Base-by-base conservation (phyloP, 2,329 filamentous ascomycete species). In the Aspergillus neoniger region DNA sequence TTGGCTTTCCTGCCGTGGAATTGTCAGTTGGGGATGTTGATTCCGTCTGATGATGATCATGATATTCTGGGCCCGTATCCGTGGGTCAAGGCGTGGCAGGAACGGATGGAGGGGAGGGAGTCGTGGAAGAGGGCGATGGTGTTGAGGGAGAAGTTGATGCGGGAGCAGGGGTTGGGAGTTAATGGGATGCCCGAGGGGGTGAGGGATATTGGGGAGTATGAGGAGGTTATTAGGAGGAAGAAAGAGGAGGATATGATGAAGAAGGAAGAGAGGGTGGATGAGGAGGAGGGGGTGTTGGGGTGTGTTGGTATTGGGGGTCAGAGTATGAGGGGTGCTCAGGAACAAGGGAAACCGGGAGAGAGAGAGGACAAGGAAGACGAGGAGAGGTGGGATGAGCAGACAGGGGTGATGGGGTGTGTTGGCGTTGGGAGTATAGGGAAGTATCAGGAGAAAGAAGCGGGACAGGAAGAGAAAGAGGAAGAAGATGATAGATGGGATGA, bases 1-100 rank as follows among this genome's bases (percentile, higher is more conserved):
- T 17, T 62, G 17, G 49, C 49, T 1, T 62, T 59, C 19, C 7
- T 62, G 4, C 57, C 57, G 25, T 62, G 60, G 57, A 58, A 61
- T 14, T 10, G 6, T 2, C 51, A 17, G 36, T 17, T 59, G 30
- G 36, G 43, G 19, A 49, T n/a, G 15, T 10, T 55, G 23, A 43
- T 59, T 17, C 41, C 51, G 2, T 9, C 8, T 0, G 19, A 21
- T 6, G 41, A 44, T 1, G 43, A n/a, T n/a, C 36, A 25, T 4
- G 57, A 55, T 17, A 25, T 32, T 5, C 19, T 55, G 32, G 43
- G 19, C 15, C 12, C 30, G 15, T 55, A 54, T 41, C 57, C 57
- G 14, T 48, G 52, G 43, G 57, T 59, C 19, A 7, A 55, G 43
- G 51, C 15, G 23, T 59, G 57, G 57, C 57, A 59, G 23, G 19